Conservation (phyloP, 306 rosid genomes). For the Prinsepia uniflora region DNA sequence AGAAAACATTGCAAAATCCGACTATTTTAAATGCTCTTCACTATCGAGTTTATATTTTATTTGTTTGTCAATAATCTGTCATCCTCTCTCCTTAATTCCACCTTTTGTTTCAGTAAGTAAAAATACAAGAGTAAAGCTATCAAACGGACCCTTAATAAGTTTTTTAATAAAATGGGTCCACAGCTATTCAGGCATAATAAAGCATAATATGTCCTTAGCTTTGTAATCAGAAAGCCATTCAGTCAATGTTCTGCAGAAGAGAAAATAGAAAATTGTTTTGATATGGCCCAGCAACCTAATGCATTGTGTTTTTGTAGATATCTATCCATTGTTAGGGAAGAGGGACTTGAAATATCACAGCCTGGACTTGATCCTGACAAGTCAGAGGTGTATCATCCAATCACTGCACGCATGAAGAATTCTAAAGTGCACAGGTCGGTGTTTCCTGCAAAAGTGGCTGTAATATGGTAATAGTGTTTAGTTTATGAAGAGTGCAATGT, state of each 20-base stretch:
- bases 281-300: not conserved
- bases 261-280: not conserved
- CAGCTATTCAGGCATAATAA: not conserved
- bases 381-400: slow-evolving; percentile 81
- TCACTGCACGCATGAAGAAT: slow-evolving; percentile 58
- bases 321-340: slow-evolving; percentile 68
- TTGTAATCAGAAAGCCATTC: not conserved
- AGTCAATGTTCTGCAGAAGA: not conserved
- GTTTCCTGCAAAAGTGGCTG: not conserved
- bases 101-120: too few relatives aligned
- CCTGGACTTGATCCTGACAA: slow-evolving; percentile 84
- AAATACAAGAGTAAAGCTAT: too few relatives aligned
- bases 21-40: too few relatives aligned
- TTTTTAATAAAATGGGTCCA: not conserved
- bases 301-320: slow-evolving; percentile 43
- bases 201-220: not conserved
- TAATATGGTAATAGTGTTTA: not conserved
- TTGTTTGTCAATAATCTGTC: too few relatives aligned
- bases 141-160: too few relatives aligned
- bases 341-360: slow-evolving; percentile 94
- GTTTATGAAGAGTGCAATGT: not conserved
- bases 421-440: slow-evolving; percentile 83
- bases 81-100: too few relatives aligned
- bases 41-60: too few relatives aligned
- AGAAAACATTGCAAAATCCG: not conserved